Evolutionary conservation across 1,284 basidiomycete genomes (phyloP).

Genomic region (Cryptococcus floricola): DNA sequence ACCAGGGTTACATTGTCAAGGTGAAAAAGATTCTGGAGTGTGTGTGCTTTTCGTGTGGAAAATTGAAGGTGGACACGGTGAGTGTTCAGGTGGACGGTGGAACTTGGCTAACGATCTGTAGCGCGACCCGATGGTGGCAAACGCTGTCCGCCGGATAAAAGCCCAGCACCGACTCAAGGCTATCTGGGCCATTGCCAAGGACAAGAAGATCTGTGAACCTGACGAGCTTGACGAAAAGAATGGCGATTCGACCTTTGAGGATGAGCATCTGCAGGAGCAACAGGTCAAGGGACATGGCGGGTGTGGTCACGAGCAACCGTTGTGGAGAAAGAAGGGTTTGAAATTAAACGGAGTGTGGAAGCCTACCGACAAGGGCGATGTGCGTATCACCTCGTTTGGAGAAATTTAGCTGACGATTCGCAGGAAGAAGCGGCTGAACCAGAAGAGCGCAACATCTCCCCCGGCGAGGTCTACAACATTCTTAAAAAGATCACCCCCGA

Average conservation of each 20-base stretch:
- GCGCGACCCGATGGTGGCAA: conserved; percentile 77
- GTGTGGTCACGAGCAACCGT: conserved; percentile 89
- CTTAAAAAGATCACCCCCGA: conserved; percentile 89
- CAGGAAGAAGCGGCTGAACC: conserved; percentile 71
- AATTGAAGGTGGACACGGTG: conserved; percentile 93
- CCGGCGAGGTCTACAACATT: conserved; percentile 84
- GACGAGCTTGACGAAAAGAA: conserved; percentile 58
- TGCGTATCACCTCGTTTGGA: conserved; percentile 5
- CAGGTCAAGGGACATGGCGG: conserved; percentile 74
- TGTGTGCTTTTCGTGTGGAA: conserved; percentile 98
- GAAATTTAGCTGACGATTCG: background rate
- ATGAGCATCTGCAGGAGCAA: conserved; percentile 51
- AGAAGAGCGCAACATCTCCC: conserved; percentile 82
- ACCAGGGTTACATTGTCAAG: conserved; percentile 97
- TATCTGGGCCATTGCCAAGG: conserved; percentile 63
- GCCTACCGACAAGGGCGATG: conserved; percentile 80
- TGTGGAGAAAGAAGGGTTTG: conserved; percentile 88
- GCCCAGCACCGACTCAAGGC: conserved; percentile 83
- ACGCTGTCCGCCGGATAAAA: conserved; percentile 77
- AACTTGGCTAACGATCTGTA: conserved; percentile 44
- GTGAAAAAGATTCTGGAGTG: conserved; percentile 99
- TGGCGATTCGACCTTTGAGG: conserved; percentile 70
- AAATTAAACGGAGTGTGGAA: conserved; percentile 97
- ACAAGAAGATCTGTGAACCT: conserved; percentile 78
- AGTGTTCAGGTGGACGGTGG: conserved; percentile 53